A percentile compares a stretch with the other conserved stretches of the same genome.
These are phyloP conservation scores for Seiridium cupressi DNA, from an alignment of 2,329 filamentous ascomycete species.

Conservation along the genomic window DNA sequence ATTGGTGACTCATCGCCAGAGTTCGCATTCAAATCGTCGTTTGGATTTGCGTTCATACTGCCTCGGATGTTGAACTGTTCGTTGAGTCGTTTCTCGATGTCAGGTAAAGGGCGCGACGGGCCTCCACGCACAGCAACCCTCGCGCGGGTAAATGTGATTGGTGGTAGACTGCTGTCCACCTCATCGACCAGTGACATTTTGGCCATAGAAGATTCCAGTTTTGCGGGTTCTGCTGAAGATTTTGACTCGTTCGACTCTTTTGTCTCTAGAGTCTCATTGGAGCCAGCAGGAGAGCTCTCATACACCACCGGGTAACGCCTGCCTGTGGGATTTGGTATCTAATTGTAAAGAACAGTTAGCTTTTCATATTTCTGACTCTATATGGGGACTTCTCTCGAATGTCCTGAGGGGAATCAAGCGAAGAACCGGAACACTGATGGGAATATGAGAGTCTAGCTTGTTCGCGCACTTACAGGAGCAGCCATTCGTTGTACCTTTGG, in stretches of 20 bases:
- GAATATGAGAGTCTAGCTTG: too few species aligned
- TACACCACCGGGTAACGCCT: constrained; percentile 5
- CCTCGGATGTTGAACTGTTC: not conserved
- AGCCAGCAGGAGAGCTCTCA: not conserved
- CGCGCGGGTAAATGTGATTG: constrained; percentile 14
- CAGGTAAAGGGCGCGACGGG: constrained; percentile 1
- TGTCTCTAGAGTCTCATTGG: not conserved
- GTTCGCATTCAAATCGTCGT: constrained; percentile 2
- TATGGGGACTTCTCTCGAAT: too few species aligned
- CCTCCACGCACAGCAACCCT: not conserved
- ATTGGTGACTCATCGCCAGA: constrained; percentile 7
- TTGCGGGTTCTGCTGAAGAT: constrained; percentile 20
- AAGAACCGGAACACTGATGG: too few species aligned
- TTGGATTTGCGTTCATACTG: not conserved
- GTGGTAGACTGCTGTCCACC: constrained; percentile 11
- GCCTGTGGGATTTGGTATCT: not conserved
- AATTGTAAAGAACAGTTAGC: too few species aligned
- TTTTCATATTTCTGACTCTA: too few species aligned
- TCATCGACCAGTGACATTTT: constrained; percentile 31
- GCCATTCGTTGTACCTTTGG: not conserved
- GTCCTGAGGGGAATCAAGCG: too few species aligned
- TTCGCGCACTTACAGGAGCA: not conserved
- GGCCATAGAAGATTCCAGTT: constrained; percentile 29
- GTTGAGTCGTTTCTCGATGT: constrained; percentile 1
- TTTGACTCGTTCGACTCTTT: constrained; percentile 5